Base-by-base conservation (phyloP, 257 asterid genomes). In the Coffea eugenioides region DNA sequence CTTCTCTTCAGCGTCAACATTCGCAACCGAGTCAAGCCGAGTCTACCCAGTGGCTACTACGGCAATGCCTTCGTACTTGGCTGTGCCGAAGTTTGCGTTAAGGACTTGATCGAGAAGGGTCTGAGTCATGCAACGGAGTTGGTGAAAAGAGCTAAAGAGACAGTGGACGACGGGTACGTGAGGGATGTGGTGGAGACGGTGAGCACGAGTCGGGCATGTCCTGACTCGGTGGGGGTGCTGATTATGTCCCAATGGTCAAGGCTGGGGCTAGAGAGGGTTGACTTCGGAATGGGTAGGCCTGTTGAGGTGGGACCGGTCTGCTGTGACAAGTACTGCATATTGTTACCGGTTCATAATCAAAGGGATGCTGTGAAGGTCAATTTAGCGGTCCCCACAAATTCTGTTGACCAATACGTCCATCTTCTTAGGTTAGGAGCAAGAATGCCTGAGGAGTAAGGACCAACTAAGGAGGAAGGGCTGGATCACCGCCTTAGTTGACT, bases 211-310 rank as follows among this genome's bases (percentile, higher is more conserved):
- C 76, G 78, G 34, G 83, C 86, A 6, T 68, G 79, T 64, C 92
- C 91, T 6, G 91, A 90, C 92, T 74, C 91, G n/a, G 94, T 88
- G 0, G 96, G 97, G 8, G 90, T 88, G 77, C 70, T 92, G 86
- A 88, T 92, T 18, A 31, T 92, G 90, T 83, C 96, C 0, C 94
- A 92, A 16, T 92, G 94, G 97, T 88, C 97, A 78, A 88, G 89
- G 81, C 79, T 92, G 31, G 97, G 97, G 66, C 82, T 92, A 21
- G 85, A 91, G 15, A 68, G 64, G 61, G 84, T 92, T 82, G 94
- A 92, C 84, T 89, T 92, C 69, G 97, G 97, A 0, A 80, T 90
- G 84, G 97, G 96, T 0, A 81, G 71, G 69, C 94, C 94, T 12
- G 83, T 82, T 41, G 82, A 88, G 15, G 92, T 92, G 83, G 90